phyloP scores from a whole-genome alignment of 345 rosid species.

The Turritis glabra region DNA sequence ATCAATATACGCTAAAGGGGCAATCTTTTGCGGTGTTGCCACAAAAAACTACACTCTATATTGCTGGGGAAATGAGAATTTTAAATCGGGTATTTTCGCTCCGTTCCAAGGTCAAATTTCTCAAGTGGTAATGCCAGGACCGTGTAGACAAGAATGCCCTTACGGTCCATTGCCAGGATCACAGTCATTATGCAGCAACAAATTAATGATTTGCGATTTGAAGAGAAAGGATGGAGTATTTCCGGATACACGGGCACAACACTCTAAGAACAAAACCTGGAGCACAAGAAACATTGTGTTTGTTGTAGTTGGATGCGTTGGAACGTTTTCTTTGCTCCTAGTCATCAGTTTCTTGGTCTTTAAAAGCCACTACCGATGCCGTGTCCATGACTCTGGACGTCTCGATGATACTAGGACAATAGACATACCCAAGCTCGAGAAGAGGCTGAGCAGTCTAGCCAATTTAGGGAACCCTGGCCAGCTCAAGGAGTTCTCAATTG shows the following conservation, averaged over 20 bases:
- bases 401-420: slow-evolving; percentile 44
- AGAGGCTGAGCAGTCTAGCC: slow-evolving; percentile 59
- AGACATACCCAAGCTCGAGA: slow-evolving; percentile 43
- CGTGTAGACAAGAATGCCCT: slow-evolving; percentile 49
- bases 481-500: slow-evolving; percentile 61
- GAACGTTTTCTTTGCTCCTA: slow-evolving; percentile 47
- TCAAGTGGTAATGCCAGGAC: slow-evolving; percentile 52
- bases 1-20: slow-evolving; percentile 54
- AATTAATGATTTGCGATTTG: slow-evolving; percentile 11
- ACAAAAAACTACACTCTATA: slow-evolving; percentile 38
- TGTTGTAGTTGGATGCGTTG: slow-evolving; percentile 64
- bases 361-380: slow-evolving; percentile 47
- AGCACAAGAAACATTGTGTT: slow-evolving; percentile 47
- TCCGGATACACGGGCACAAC: not conserved
- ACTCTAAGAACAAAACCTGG: slow-evolving; percentile 35
- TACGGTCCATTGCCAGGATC: slow-evolving; percentile 33
- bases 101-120: slow-evolving; percentile 38
- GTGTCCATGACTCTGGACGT: slow-evolving; percentile 74
- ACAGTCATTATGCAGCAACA: slow-evolving; percentile 35
- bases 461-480: slow-evolving; percentile 61
- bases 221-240: not conserved
- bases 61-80: slow-evolving; percentile 63
- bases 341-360: slow-evolving; percentile 46
- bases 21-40: slow-evolving; percentile 64
- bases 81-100: slow-evolving; percentile 30